Base-by-base conservation (phyloP, 495 filamentous ascomycete species). In the Schizothecium vesticola region DNA sequence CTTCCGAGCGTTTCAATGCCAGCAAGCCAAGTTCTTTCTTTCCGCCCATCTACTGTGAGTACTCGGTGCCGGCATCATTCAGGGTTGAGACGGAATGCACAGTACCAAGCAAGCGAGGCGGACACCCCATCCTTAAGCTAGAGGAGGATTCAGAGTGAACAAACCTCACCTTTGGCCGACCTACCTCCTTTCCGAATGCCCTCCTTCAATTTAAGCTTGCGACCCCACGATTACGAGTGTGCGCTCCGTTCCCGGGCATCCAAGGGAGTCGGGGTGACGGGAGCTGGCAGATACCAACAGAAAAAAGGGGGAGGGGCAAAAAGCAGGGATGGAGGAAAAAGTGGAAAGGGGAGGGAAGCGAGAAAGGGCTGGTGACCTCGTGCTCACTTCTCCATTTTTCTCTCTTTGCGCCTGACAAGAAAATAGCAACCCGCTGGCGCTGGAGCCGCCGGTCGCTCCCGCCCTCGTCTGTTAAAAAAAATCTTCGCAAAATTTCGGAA, bases 381-480 rank as follows among this genome's bases (percentile, higher is more conserved):
- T 59, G 58, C 58, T 25, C 58, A 24, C 24, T 26, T 23, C 12
- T 59, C 57, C 57, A 23, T 23, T 59, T 59, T 57, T 58, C 24
- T 58, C 24, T 22, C 21, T 58, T 58, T 51, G 43, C 43, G 19
- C 43, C 43, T n/a, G 19, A n/a, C 19, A 51, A 51, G n/a, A 51
- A 51, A 51, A 51, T 6, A 51, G 6, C 19, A n/a, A 51, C 16
- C 43, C 33, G 24, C 55, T 65, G 64, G 64, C 64, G 64, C 64
- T 65, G 64, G 64, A 65, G 64, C 64, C 64, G 56, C 64, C 64
- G 64, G 64, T 65, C 55, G 36, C 26, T 59, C 64, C 64, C 64
- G 56, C 21, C 51, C 13, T 25, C 12, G 23, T 19, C 24, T 13
- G 16, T n/a, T 11, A 25, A 21, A 3, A 58, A 36, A 16, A 4